Percentiles rank a stretch among this genome's conserved stretches.
Evolutionary conservation across 192 early-diverging fungal genomes (phyloP).

Genomic region (Rhizoclosmatium sp.): DNA sequence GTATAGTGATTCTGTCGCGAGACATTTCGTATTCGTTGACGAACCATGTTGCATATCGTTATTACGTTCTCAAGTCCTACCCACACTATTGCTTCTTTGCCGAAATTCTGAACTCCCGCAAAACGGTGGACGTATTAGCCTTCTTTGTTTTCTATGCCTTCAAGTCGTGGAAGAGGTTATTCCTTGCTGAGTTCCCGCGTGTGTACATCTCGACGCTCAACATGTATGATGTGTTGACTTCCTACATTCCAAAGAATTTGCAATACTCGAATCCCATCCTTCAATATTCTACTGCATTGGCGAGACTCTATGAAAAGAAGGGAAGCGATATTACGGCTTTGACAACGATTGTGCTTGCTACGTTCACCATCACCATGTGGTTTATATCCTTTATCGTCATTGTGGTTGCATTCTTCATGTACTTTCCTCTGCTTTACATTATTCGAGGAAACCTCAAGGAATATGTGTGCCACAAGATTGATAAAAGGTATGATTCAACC

Average conservation of each 20-base stretch:
- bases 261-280: slow-evolving; percentile 21
- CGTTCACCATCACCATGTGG: slow-evolving; percentile 73
- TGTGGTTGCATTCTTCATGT: slow-evolving; percentile 69
- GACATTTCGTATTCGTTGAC: slow-evolving; percentile 86
- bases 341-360: slow-evolving; percentile 42
- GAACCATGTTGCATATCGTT: slow-evolving; percentile 74
- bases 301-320: neutral
- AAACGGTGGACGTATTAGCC: slow-evolving; percentile 70
- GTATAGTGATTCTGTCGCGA: slow-evolving; percentile 63
- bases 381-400: slow-evolving; percentile 52
- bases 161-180: slow-evolving; percentile 83
- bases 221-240: slow-evolving; percentile 46
- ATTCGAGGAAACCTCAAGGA: slow-evolving; percentile 90
- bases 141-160: slow-evolving; percentile 89
- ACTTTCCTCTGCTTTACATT: slow-evolving; percentile 79
- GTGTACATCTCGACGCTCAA: slow-evolving; percentile 67
- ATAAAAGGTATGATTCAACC: slow-evolving; percentile 74
- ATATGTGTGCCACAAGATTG: slow-evolving; percentile 87
- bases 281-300: slow-evolving; percentile 2
- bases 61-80: slow-evolving; percentile 77
- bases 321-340: neutral
- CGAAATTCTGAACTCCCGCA: slow-evolving; percentile 73
- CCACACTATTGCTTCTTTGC: slow-evolving; percentile 84
- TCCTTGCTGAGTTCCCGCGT: slow-evolving; percentile 62
- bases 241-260: slow-evolving; percentile 8